Base-by-base conservation (phyloP, 371 early-diverging fungal genomes). In the Mycotypha africana region DNA sequence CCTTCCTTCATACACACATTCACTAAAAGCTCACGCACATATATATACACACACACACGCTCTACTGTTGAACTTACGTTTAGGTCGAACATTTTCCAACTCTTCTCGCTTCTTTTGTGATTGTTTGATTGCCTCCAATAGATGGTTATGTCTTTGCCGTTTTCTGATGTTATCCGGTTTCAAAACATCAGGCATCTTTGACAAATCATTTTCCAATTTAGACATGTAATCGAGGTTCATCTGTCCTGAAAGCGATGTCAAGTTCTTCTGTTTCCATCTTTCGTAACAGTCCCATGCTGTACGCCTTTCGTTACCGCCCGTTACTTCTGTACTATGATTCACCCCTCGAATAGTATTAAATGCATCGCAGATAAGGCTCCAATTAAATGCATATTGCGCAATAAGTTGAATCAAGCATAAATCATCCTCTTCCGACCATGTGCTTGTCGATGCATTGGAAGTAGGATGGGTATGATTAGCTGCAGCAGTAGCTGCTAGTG, bases 381-480 rank as follows among this genome's bases (percentile, higher is more conserved):
- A 89, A 49, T 89, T 89, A 56, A 71, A 79, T 25, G 76, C 67
- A 48, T 76, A 82, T 12, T 78, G 71, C 23, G 67, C 44, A 39
- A 82, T 78, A 21, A 85, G 54, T 14, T 62, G 56, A 26, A 77
- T 70, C 35, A 89, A 57, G 30, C 76, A 65, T 3, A 81, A 62
- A 41, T 89, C 87, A 49, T 89, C 90, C 11, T 86, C 88, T 23
- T 65, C 62, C 0, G 76, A 67, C 90, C 90, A 89, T 16, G 30
- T 15, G 1, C 37, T 17, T 10, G 26, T 32, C 11, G 34, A 9
- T 11, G 4, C n/a, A n/a, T n/a, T n/a, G n/a, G n/a, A n/a, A n/a
- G n/a, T n/a, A n/a, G n/a, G n/a, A 11, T 4, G 9, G n/a, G n/a
- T 14, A 33, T 6, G 34, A 33, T 4, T 6, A 9, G 34, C 53